Evolutionary conservation across 805 yeast species (phyloP), one percentile per base, ranked within the genome.

Genomic region (Candida boidinii): DNA sequence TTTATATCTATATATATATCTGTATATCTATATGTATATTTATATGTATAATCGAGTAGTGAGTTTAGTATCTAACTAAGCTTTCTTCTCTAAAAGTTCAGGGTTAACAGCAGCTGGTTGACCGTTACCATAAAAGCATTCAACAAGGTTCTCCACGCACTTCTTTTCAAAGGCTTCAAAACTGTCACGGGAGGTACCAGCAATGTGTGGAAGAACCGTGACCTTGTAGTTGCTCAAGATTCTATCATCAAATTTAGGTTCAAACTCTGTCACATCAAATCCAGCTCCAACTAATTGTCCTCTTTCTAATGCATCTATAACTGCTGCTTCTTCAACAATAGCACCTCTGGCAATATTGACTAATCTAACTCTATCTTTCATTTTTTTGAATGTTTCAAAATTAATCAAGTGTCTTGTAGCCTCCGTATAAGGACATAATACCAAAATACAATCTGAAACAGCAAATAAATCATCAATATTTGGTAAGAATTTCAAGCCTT

Each of bases 221-320:
- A 62, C 48, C 36, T 46, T 58, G 46, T 54, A 60, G 35, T 60
- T 58, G 8, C 45, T 38, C 23, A 61, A 29, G 13, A 62, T 37
- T 30, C 48, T 52, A 22, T 53, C 51, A 30, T 53, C 46, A 12
- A 61, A 56, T 34, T 51, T 47, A 10, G 68, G 68, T 41, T 62
- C 68, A 41, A 60, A 60, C 36, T 62, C 68, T 36, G 59, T 63
- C 12, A 61, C 68, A 42, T 61, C 68, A 39, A 61, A 58, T 0
- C 66, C 68, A 12, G 62, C 65, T 18, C 68, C 66, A 10, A 60
- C 61, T 16, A 62, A 42, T 36, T 62, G 66, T 1, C 65, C 66
- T 11, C 60, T 40, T 27, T 62, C 59, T 15, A 62, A 31, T 2
- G 66, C 66, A 30, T 60, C 63, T 20, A 62, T 53, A 1, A 62